Evolutionary conservation across 2,329 filamentous ascomycete species (phyloP).

Genomic region (Talaromyces sp.): DNA sequence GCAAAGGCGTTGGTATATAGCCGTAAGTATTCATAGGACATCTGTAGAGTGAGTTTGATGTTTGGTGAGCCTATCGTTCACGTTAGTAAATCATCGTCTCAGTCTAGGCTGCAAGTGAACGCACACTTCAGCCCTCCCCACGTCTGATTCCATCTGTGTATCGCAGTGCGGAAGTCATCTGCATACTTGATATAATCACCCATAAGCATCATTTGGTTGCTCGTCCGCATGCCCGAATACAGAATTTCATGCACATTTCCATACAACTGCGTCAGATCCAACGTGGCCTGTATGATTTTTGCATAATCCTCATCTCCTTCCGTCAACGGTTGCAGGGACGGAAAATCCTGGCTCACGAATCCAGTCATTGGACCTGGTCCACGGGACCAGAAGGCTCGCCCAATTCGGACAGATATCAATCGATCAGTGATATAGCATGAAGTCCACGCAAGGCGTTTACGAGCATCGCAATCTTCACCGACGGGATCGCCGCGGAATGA

Average conservation of each 20-base stretch:
- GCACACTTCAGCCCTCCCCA: slow-evolving; percentile 64
- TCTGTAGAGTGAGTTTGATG: slow-evolving; percentile 63
- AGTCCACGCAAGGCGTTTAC: slow-evolving; percentile 66
- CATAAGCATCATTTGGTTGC: slow-evolving; percentile 65
- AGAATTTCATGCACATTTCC: slow-evolving; percentile 70
- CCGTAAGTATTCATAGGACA: slow-evolving; percentile 69
- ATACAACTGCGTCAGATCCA: slow-evolving; percentile 69
- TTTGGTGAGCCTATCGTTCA: slow-evolving; percentile 53
- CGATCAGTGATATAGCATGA: slow-evolving; percentile 65
- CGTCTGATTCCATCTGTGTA: slow-evolving; percentile 66
- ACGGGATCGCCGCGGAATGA: slow-evolving; percentile 60
- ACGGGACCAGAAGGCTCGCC: slow-evolving; percentile 70
- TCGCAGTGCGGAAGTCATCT: slow-evolving; percentile 66
- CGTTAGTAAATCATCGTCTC: slow-evolving; percentile 19
- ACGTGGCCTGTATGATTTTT: slow-evolving; percentile 65
- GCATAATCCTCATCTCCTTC: slow-evolving; percentile 64
- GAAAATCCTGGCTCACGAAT: slow-evolving; percentile 63
- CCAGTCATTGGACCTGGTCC: slow-evolving; percentile 65
- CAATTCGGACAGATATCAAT: slow-evolving; percentile 66
- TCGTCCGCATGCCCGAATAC: slow-evolving; percentile 67
- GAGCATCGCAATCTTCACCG: slow-evolving; percentile 57
- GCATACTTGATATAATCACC: slow-evolving; percentile 73
- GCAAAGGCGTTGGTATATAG: slow-evolving; percentile 73
- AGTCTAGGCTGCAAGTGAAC: slow-evolving; percentile 19
- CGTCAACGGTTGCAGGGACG: slow-evolving; percentile 57